Base-by-base conservation (phyloP, 768 basidiomycete species). In the Amanita molliuscula region DNA sequence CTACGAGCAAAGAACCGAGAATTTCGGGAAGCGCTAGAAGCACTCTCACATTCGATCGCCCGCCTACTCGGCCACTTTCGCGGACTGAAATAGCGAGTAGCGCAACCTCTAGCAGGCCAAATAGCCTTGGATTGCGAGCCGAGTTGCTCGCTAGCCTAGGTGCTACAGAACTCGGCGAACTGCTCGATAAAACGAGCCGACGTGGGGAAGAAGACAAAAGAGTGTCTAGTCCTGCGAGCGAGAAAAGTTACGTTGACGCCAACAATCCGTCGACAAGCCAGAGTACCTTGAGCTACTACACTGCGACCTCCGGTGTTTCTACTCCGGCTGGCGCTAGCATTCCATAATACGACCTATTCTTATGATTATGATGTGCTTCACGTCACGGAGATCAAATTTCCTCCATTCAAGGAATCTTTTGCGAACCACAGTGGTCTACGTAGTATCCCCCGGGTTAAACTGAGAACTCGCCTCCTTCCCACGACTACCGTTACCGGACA, bases 1-100 rank as follows among this genome's bases (percentile, higher is more conserved):
- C 29, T 42, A 44, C 41, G 10, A 50, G 35, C 20, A 23, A 20
- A 23, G 49, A 43, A 6, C 49, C 40, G 25, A 44, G 21, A 37
- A 23, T 21, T 46, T 50, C 55, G 18, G 56, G 54, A 18, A 36
- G 54, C 25, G 50, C 49, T 9, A 54, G 48, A 41, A 43, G 56
- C 28, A 48, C 31, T n/a, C 47, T 51, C 29, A 60, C 60, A 6
- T 51, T 60, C 1, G 70, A 69, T 51, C 62, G 71, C 11, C 70
- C 72, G 34, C 67, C 68, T 3, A 74, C 74, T 31, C 60, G 69
- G 40, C 62, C 67, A 13, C 55, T 67, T 18, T 65, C 65, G 23
- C 57, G 61, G 54, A 55, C 56, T 45, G 66, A 64, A 7, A 57
- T 23, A 21, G 50, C 54, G 25, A 50, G 45, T 62, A 50, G 37